Evolutionary conservation across 208 protist genomes (phyloP).

Genomic region (Borovskyia barvae): DNA sequence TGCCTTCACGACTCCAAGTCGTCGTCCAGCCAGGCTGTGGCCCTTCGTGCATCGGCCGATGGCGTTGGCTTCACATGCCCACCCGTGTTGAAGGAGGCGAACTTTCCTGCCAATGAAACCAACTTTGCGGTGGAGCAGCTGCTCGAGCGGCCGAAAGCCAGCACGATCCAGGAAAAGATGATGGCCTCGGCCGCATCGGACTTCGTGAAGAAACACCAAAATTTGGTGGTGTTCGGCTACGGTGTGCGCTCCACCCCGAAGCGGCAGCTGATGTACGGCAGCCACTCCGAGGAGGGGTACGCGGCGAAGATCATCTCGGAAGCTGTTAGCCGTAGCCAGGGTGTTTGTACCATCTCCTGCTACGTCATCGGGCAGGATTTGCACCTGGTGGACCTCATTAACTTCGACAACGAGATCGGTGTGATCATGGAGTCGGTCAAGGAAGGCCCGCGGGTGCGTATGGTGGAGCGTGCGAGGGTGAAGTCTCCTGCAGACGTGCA

Average conservation of each 20-base stretch:
- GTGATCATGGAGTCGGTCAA: constrained; percentile 88
- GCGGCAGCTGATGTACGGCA: constrained; percentile 81
- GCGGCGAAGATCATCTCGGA: constrained; percentile 69
- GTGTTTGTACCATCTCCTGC: constrained; percentile 71
- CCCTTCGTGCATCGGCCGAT: constrained; percentile 45
- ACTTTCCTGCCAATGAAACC: constrained; percentile 68
- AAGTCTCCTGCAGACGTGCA: constrained; percentile 53
- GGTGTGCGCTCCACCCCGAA: constrained; percentile 83
- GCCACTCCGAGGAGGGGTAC: constrained; percentile 56
- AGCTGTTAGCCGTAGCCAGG: constrained; percentile 38
- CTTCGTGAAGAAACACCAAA: constrained; percentile 67
- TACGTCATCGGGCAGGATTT: constrained; percentile 74
- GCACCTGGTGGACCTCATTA: constrained; percentile 80
- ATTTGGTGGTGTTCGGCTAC: constrained; percentile 82
- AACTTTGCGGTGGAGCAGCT: constrained; percentile 65
- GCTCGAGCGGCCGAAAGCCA: constrained; percentile 41
- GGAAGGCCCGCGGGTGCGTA: constrained; percentile 79
- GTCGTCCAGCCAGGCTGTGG: constrained; percentile 30
- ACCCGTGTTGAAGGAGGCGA: constrained; percentile 44
- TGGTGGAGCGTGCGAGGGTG: constrained; percentile 68
- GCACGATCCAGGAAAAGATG: constrained; percentile 24
- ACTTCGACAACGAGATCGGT: constrained; percentile 75
- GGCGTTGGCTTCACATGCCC: constrained; percentile 61
- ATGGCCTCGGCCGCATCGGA: constrained; percentile 42
- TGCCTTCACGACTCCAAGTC: constrained; percentile 60